Evolutionary conservation across 192 early-diverging fungal species (phyloP).

Genomic region (Linnemannia schmuckeri): DNA sequence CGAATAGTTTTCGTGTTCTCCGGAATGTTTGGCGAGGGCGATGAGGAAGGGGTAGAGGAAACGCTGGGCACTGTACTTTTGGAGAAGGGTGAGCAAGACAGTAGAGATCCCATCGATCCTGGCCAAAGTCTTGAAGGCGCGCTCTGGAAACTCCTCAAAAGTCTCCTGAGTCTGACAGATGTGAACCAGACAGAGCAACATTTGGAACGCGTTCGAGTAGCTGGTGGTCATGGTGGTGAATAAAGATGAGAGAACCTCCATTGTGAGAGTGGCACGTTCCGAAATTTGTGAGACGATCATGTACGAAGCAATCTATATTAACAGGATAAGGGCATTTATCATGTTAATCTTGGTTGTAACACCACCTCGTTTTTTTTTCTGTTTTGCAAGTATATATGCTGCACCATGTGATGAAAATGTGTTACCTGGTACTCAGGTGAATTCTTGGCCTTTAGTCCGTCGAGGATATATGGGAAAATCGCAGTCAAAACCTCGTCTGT

Average conservation of each 20-base stretch:
- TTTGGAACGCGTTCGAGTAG: slow-evolving; percentile 42
- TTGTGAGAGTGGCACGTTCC: slow-evolving; percentile 60
- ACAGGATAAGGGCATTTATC: neutral
- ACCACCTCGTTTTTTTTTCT: neutral
- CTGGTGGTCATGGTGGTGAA: slow-evolving; percentile 59
- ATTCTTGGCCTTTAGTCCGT: slow-evolving; percentile 57
- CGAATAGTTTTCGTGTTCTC: slow-evolving; percentile 30
- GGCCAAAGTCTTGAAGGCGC: slow-evolving; percentile 38
- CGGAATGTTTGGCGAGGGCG: slow-evolving; percentile 39
- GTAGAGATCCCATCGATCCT: slow-evolving; percentile 45
- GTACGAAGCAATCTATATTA: slow-evolving; percentile 63
- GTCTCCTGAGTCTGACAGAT: slow-evolving; percentile 68
- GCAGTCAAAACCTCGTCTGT: slow-evolving; percentile 67
- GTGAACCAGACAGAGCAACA: slow-evolving; percentile 64
- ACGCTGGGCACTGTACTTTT: slow-evolving; percentile 61
- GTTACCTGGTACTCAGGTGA: slow-evolving; percentile 62
- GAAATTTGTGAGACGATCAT: slow-evolving; percentile 79
- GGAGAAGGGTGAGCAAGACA: slow-evolving; percentile 34
- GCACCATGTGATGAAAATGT: neutral
- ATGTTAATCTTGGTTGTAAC: neutral
- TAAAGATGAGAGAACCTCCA: slow-evolving; percentile 60
- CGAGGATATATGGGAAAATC: slow-evolving; percentile 72
- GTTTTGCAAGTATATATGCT: too few species aligned
- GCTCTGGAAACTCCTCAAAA: slow-evolving; percentile 44
- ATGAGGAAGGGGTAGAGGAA: slow-evolving; percentile 59